Base-by-base conservation (phyloP, 2,329 filamentous ascomycete species). In the Epichloe amarillans region DNA sequence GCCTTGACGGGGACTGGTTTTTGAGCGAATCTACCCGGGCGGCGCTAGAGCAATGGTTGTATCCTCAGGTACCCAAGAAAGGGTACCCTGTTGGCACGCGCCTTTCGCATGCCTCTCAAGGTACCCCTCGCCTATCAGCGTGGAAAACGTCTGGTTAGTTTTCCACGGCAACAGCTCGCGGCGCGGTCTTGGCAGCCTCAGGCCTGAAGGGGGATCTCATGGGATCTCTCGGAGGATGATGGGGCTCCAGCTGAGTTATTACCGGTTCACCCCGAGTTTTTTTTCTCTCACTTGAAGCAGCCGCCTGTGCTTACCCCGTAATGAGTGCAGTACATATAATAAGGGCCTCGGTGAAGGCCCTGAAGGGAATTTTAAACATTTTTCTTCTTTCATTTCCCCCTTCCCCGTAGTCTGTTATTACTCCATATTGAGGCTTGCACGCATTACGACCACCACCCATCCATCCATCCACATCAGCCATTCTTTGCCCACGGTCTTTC, bases 11-110 rank as follows among this genome's bases (percentile, higher is more conserved):
- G 66, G 66, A 66, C 66, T 67, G 65, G 73, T 74, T 73, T 73
- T 62, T 59, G 67, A 70, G 72, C 73, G 72, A 76, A 68, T 75
- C 72, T 75, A 76, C 67, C 74, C 73, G 73, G 62, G 63, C 58
- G 57, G 53, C 58, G 57, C 64, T 62, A 61, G 60, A 51, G 56
- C 54, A 43, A 41, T 44, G 37, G 33, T 56, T 54, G 57, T 26
- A 52, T 53, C 52, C 49, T 53, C 49, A 53, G 49, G 52, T 49
- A 50, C 45, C 21, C 38, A 50, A 17, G 30, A 35, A 19, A 17
- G 36, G 37, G 44, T 48, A 40, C 43, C 14, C 23, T 0, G 19
- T 10, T 5, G 4, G 41, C 7, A 2, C 26, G 26, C 23, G 12
- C 3, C 6, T 10, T 12, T 23, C 41, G 21, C 12, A 52, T 51